These are phyloP conservation scores for Cystobasidium ongulense DNA, from an alignment of 768 basidiomycete genomes.

Conservation along the genomic window DNA sequence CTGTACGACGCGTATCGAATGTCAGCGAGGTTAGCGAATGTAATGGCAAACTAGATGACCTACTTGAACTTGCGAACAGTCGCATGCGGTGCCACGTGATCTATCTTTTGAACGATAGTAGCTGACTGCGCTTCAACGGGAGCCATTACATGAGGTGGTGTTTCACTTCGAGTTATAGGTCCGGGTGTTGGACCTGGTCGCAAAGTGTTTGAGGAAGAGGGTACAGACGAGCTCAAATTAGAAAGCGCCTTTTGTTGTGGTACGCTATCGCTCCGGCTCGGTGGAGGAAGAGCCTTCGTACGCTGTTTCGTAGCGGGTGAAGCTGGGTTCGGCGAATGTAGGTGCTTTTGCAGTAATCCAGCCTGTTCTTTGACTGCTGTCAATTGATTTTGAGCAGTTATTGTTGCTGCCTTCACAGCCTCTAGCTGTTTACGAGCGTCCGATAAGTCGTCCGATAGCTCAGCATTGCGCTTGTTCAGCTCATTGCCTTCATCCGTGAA, in stretches of 20 bases:
- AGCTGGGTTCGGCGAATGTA: slow-evolving; percentile 7
- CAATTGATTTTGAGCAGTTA: slow-evolving; percentile 34
- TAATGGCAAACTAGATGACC: not conserved
- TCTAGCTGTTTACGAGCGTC: slow-evolving; percentile 76
- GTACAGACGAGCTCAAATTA: not conserved
- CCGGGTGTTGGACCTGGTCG: not conserved
- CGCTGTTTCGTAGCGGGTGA: not conserved
- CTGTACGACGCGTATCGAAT: not conserved
- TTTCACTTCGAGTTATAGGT: not conserved
- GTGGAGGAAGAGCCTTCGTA: not conserved
- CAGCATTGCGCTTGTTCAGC: slow-evolving; percentile 83
- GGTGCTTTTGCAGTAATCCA: slow-evolving; percentile 7
- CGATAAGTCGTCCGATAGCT: slow-evolving; percentile 75
- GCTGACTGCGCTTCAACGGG: slow-evolving; percentile 1
- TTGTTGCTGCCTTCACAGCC: slow-evolving; percentile 42
- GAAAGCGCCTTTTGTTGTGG: not conserved
- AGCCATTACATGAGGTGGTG: not conserved
- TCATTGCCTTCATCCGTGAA: slow-evolving; percentile 86
- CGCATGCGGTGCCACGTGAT: slow-evolving; percentile 9
- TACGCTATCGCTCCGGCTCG: slow-evolving; percentile 3
- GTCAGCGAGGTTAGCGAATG: too few species aligned
- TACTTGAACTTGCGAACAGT: slow-evolving; percentile 30
- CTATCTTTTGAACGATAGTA: slow-evolving; percentile 25
- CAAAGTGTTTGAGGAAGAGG: not conserved
- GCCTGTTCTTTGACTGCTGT: not conserved